Base-by-base conservation (phyloP, 805 yeast genomes). In the Candida parachauliodes region DNA sequence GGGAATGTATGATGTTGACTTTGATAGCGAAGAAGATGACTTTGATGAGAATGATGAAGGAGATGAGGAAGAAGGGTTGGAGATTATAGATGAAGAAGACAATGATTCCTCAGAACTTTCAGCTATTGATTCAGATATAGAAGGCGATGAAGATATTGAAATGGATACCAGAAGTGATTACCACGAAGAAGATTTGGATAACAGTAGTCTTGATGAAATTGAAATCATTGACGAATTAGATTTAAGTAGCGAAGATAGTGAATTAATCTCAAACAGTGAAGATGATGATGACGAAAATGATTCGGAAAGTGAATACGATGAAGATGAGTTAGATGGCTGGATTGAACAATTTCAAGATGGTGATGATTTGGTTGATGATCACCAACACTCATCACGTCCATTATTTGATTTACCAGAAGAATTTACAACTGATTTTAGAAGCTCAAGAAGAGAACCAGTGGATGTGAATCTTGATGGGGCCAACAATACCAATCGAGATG, bases 1-100 rank as follows among this genome's bases (percentile, higher is more conserved):
- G 28, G 97, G 96, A 1, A 89, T 91, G 94, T 91, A 83, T 55
- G 97, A 91, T 49, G 81, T 85, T 27, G 93, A 82, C 36, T 72
- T 76, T 24, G 83, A 78, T 45, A 76, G 76, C 30, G 83, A 79
- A 23, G 83, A 76, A 9, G 81, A 74, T 7, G 77, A 68, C n/a
- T 76, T 67, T 28, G 72, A 68, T 18, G 18, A 58, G 12, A 62
- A 52, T n/a, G 61, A 50, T 28, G 72, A 76, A 23, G 83, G 77
- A 44, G 76, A 76, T 28, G 83, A 79, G 23, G 83, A 76, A 10
- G 83, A 79, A 20, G 83, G 76, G 7, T 79, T 73, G 5, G 77
- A 34, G 11, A 76, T 67, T 28, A 72, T 67, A 17, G 17, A 57
- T 18, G 64, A 51, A 14, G 60, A 26, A 8, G 28, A 26, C 48